Base-by-base conservation (phyloP, 371 early-diverging fungal genomes). In the Apophysomyces sp. region DNA sequence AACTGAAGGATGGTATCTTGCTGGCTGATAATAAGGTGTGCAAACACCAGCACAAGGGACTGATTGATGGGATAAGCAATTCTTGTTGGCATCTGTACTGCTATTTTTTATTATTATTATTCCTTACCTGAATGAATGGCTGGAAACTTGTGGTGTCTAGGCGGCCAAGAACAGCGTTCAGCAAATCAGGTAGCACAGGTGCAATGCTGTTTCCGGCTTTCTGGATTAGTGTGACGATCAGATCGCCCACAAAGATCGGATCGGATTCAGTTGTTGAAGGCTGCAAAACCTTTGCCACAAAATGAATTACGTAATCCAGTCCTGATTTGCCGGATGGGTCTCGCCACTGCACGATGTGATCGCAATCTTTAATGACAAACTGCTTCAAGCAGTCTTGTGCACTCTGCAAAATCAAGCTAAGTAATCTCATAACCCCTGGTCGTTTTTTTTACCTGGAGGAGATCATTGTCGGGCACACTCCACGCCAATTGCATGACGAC, bases 11-110 rank as follows among this genome's bases (percentile, higher is more conserved):
- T 86, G 11, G 86, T 85, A 11, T 88, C 83, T 52, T 87, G 81
- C 55, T 94, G 91, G 30, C 76, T 81, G 34, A 86, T 80, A 39
- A 92, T 80, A 54, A 96, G 77, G 53, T 95, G 94, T 34, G 93
- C 93, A 72, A 95, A 92, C 12, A 94, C 89, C 70, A 92, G 77
- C 4, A 96, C 82, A n/a, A 96, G 76, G n/a, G 94, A 91, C 79
- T 90, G 72, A 7, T 21, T 9, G n/a, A 56, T 13, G 40, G 6
- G 34, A 27, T 16, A 29, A 58, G 37, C 30, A 30, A 28, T 15
- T 0, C 44, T 37, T 11, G 12, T 55, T 7, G n/a, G 2, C 49
- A n/a, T 28, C 4, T 49, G 32, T 27, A 39, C 6, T 41, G 16
- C 16, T 0, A 44, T 18, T 54, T 54, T 5, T 28, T 31, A 21